Evolutionary conservation across 805 yeast species (phyloP).

Genomic region (Novakomyces olei): DNA sequence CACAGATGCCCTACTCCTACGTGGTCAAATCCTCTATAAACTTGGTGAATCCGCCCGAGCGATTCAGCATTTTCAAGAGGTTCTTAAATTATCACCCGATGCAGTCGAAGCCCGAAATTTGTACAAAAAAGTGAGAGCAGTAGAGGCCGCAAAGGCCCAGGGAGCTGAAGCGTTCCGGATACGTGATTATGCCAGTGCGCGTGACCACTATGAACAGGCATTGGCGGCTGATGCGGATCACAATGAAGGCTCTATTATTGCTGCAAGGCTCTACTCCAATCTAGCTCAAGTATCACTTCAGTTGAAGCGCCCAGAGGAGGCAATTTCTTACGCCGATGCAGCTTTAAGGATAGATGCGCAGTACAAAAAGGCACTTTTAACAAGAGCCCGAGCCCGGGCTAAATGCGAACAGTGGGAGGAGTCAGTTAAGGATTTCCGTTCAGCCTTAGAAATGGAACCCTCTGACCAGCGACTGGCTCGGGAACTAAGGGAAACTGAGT

Average conservation of each 20-base stretch:
- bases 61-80: conserved; percentile 18
- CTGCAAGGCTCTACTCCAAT: conserved; percentile 44
- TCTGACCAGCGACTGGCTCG: conserved; percentile 16
- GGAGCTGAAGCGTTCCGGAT: conserved; percentile 57
- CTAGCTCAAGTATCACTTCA: conserved; percentile 73
- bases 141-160: conserved; percentile 18
- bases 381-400: conserved; percentile 20
- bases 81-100: conserved; percentile 22
- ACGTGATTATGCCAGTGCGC: conserved; percentile 41
- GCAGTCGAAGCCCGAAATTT: conserved; percentile 15
- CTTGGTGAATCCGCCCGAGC: conserved; percentile 20
- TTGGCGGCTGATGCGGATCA: conserved; percentile 38
- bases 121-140: conserved; percentile 15
- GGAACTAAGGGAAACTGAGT: conserved; percentile 21
- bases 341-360: conserved; percentile 44
- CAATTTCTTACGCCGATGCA: conserved; percentile 48
- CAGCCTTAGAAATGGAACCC: conserved; percentile 18
- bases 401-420: conserved; percentile 21
- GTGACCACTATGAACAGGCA: conserved; percentile 52
- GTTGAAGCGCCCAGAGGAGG: conserved; percentile 55
- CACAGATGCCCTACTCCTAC: conserved; percentile 19
- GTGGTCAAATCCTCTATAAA: conserved; percentile 18
- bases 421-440: conserved; percentile 17
- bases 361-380: conserved; percentile 39
- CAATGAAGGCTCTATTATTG: conserved; percentile 24